Evolutionary conservation across 1,284 basidiomycete genomes (phyloP), one percentile per base, ranked within the genome.

Genomic region (Termitomyces sp.): DNA sequence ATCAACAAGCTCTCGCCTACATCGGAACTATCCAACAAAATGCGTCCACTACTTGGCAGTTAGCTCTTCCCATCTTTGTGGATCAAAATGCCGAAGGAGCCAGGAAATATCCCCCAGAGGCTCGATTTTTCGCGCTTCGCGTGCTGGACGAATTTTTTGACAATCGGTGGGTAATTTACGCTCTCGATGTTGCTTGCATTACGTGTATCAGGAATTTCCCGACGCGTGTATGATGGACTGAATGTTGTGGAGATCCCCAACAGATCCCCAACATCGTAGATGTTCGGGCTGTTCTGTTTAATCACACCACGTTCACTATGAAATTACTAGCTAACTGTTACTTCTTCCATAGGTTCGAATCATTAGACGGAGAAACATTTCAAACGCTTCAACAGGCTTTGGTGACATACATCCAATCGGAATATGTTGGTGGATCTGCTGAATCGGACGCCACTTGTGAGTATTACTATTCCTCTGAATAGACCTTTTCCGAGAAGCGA

Each of bases 81-180:
- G 87, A 86, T 62, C 69, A 72, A 40, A 75, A 75, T 47, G 64
- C 79, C 30, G 80, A 83, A 61, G 84, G 84, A 30, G 63, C 69
- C 31, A 76, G 82, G 64, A 89, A 85, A 70, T 82, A 92, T 69
- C 82, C 83, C 21, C 70, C 83, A 44, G 84, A 93, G 65, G 89
- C 82, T 40, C 81, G 93, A 54, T 90, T 95, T 73, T 94, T 90
- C 69, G 90, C 88, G 24, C 75, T 96, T 61, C 83, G 91, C 58
- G 83, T 96, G 54, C 71, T 96, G 55, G 90, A 93, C 59, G 90
- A 93, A 53, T 92, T 91, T 66, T 77, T 95, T 57, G 90, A 91
- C 64, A 87, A 86, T 69, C 81, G 86, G 92, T 92, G 68, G 76
- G 89, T 61, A 34, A 55, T 36, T 28, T 49, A 38, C 38, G 26